Evolutionary conservation across 371 early-diverging fungal species (phyloP).

Genomic region (Actinomortierella wolfii): DNA sequence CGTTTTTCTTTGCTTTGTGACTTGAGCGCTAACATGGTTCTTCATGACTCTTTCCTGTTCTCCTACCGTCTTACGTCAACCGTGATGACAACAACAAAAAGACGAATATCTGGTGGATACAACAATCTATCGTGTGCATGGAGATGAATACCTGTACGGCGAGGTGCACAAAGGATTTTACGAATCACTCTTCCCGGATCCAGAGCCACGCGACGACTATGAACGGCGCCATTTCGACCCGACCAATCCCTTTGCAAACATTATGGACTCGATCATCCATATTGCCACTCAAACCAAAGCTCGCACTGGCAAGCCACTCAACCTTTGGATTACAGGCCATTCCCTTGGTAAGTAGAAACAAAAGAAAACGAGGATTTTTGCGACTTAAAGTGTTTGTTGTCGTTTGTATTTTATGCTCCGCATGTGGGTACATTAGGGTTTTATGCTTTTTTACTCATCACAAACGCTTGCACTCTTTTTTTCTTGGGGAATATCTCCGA

Average conservation of each 20-base stretch:
- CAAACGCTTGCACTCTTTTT: too few relatives aligned
- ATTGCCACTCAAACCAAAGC: constrained; percentile 31
- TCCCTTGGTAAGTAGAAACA: constrained; percentile 48
- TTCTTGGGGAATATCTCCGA: too few relatives aligned
- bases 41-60: not conserved
- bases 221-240: constrained; percentile 22
- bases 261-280: constrained; percentile 46
- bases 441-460: not conserved
- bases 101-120: constrained; percentile 50
- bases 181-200: constrained; percentile 41
- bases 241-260: constrained; percentile 52
- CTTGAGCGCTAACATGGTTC: too few relatives aligned
- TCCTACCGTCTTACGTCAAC: too few relatives aligned
- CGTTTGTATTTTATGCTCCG: not conserved
- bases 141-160: constrained; percentile 34
- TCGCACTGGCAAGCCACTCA: constrained; percentile 44
- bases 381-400: not conserved
- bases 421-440: not conserved
- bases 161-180: constrained; percentile 46
- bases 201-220: constrained; percentile 16
- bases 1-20: too few relatives aligned
- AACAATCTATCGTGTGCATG: constrained; percentile 33
- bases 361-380: not conserved
- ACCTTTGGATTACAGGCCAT: constrained; percentile 59
- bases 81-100: too few relatives aligned